Evolutionary conservation across 352 stramenopile genomes (phyloP), one percentile per base, ranked within the genome.

Genomic region (Globisporangium nunn): DNA sequence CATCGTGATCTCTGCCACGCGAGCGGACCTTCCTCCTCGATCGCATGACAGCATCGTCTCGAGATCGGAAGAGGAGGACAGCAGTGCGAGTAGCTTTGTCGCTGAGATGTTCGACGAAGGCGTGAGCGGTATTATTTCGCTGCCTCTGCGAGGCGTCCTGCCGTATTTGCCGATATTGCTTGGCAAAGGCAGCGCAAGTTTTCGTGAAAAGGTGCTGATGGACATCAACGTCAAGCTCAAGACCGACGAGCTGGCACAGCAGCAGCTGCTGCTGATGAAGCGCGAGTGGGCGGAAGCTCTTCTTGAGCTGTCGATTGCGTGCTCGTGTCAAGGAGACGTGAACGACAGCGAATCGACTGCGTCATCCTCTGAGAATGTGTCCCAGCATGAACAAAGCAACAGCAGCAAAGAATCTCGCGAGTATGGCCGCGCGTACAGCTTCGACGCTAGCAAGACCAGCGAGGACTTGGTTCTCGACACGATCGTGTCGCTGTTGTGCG

Each of bases 151-250:
- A 29, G 78, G 78, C 0, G 77, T 89, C 17, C 57, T 95, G 23
- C 79, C 83, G 11, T 95, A 91, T 51, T 55, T 95, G 35, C 81
- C 85, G 0, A 69, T 80, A 44, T 58, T 93, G 14, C 56, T 95
- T 6, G 67, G 68, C 2, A 72, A 72, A 31, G 78, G 74, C n/a
- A 83, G 74, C 1, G 52, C 68, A 0, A 59, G 64, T 31, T 78
- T 83, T 52, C 77, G 85, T 2, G 85, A 95, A 52, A 86, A 88
- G 41, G 74, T 92, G 8, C 66, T 95, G 10, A 91, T 95, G 81
- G 83, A 93, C n/a, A 81, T 95, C 45, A 93, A 88, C 51, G 79
- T 95, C 14, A 85, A 82, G 64, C 68, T 95, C 11, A 95, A 95
- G 59, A 95, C 79, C 0, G 78, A 92, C 30, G 71, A 85, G 51